phyloP scores from a whole-genome alignment of 192 early-diverging fungal species.

The Allomyces macrogynus region DNA sequence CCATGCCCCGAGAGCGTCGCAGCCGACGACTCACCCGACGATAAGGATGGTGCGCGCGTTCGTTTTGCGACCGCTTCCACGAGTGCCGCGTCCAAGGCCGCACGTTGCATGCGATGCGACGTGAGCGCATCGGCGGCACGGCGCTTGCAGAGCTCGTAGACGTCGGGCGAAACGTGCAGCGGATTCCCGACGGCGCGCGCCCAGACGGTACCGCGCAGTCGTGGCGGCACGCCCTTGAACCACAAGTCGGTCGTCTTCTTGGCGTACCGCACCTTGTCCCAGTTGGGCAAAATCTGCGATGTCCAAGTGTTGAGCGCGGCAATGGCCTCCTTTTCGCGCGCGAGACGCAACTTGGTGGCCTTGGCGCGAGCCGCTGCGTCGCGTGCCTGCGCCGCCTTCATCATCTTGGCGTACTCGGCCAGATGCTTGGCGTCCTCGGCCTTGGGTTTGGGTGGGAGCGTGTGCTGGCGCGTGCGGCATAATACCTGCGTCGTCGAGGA shows the following conservation, averaged over 20 bases:
- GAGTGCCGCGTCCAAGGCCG: background rate
- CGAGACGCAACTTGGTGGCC: background rate
- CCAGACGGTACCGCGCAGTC: background rate
- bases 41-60: too few species aligned
- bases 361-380: background rate
- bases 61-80: background rate
- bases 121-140: background rate
- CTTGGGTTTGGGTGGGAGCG: background rate
- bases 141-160: background rate
- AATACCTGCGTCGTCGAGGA: background rate
- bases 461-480: background rate
- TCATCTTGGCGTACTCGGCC: slow-evolving; percentile 1
- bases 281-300: background rate
- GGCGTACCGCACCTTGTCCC: background rate
- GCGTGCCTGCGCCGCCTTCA: background rate
- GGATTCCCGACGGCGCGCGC: background rate
- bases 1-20: too few species aligned
- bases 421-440: background rate
- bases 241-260: background rate
- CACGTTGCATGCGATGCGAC: background rate
- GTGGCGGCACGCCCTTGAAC: background rate
- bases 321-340: background rate
- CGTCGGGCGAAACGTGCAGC: background rate
- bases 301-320: background rate
- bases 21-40: too few species aligned